These are phyloP conservation scores for Sorghum bicolor DNA, from an alignment of 176 grass and related monocot genomes.

Conservation along the genomic window Sorghum_bicolor_NCBIv3 NC_012870.2:74114001-74114500, in stretches of 20 bases:
- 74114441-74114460: conserved; percentile 85
- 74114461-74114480: conserved; percentile 10
- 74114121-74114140: not conserved
- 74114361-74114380: not conserved
- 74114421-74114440: conserved; percentile 90
- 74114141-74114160: not conserved
- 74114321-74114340: not conserved
- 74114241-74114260: not conserved
- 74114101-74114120: not conserved
- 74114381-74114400: not conserved
- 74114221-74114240: conserved; percentile 8
- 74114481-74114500: not conserved
- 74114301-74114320: not conserved
- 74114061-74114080: not conserved
- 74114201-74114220: not conserved
- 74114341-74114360: not conserved
- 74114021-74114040: not conserved
- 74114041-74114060: not conserved
- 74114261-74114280: not conserved
- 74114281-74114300: not conserved
- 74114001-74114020: not conserved
- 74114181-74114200: conserved; percentile 3
- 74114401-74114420: conserved; percentile 39
- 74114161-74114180: not conserved
- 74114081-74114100: not conserved